phyloP scores from a whole-genome alignment of 345 rosid species.

The Schrenkiella parvula region DNA sequence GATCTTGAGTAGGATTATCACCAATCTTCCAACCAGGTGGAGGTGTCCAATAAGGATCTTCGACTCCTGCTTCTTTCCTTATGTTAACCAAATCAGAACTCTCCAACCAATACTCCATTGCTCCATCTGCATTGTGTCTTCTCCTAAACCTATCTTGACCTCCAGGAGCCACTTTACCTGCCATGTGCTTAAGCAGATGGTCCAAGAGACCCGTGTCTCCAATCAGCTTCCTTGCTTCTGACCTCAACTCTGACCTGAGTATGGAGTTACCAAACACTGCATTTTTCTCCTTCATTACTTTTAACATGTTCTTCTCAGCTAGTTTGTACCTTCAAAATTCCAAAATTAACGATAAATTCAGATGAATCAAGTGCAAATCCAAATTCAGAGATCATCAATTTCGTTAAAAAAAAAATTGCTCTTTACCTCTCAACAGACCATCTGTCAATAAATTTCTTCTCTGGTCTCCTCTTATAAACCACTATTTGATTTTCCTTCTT shows the following conservation, averaged over 20 bases:
- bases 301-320: constrained; percentile 85
- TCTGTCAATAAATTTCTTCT: constrained; percentile 48
- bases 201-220: constrained; percentile 96
- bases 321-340: constrained; percentile 56
- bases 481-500: constrained; percentile 37
- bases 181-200: constrained; percentile 95
- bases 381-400: neutral
- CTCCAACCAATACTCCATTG: constrained; percentile 98
- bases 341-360: neutral
- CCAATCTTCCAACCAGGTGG: constrained; percentile 94
- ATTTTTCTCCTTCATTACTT: constrained; percentile 72
- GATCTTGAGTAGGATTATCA: constrained; percentile 78
- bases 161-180: constrained; percentile 90
- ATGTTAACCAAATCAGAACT: constrained; percentile 59
- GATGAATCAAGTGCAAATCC: neutral
- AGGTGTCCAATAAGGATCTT: constrained; percentile 95
- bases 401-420: neutral
- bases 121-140: constrained; percentile 88
- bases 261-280: constrained; percentile 71
- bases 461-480: constrained; percentile 39
- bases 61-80: constrained; percentile 78
- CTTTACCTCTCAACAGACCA: constrained; percentile 79
- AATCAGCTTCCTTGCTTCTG: constrained; percentile 78
- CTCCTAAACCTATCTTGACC: constrained; percentile 81
- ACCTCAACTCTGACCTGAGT: constrained; percentile 65